phyloP scores from a whole-genome alignment of 139 green algal genomes.

The Auxenochlorella pyrenoidosa region DNA sequence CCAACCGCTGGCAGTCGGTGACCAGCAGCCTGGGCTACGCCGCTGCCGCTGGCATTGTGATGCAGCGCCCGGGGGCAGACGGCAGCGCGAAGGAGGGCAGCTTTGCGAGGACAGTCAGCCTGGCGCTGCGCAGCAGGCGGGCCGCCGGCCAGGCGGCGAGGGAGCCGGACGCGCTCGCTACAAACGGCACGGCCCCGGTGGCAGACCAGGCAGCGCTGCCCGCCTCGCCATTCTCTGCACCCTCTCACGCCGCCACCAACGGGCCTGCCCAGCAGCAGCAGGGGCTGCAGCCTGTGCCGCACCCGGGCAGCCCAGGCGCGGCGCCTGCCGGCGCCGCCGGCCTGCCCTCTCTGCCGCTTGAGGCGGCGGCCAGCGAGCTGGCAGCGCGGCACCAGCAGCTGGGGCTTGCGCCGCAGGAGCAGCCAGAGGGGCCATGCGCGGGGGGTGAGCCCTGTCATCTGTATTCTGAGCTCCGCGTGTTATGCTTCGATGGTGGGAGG shows the following conservation, averaged over 20 bases:
- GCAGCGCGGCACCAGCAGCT: background rate
- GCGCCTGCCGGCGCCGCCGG: background rate
- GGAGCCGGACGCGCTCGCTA: no score
- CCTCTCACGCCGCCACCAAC: background rate
- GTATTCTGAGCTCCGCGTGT: background rate
- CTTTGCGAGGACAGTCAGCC: background rate
- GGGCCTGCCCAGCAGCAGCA: background rate
- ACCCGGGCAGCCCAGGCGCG: background rate
- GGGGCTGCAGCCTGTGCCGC: background rate
- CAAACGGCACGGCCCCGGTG: background rate
- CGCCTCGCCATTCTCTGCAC: background rate
- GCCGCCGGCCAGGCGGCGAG: no score
- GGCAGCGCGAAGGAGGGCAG: background rate
- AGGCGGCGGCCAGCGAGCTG: background rate
- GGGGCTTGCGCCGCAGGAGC: background rate
- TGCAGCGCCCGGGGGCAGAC: background rate
- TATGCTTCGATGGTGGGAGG: no score
- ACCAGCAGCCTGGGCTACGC: constrained; percentile 13
- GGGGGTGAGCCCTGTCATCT: background rate
- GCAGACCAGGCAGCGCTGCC: background rate
- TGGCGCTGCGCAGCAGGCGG: no score
- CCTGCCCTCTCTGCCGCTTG: background rate
- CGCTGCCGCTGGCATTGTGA: background rate
- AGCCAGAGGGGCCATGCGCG: background rate
- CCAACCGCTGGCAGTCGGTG: background rate